Conservation (phyloP, 2,329 filamentous ascomycete species). For the Gaeumannomyces tritici region DNA sequence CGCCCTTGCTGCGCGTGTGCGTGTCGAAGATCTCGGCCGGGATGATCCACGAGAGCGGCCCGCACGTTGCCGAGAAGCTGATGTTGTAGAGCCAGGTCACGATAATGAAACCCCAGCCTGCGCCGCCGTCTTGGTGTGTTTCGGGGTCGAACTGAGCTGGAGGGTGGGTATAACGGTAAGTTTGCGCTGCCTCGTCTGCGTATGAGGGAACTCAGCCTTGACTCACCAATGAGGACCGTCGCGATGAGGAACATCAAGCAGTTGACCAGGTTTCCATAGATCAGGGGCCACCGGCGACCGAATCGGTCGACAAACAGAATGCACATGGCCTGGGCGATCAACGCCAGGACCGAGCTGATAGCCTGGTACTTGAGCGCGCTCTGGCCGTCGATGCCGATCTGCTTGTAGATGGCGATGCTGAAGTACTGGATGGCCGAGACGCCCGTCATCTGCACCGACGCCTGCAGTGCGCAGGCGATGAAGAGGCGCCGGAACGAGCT, state of each 20-base stretch:
- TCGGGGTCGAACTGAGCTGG: constrained; percentile 49
- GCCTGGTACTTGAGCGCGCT: constrained; percentile 67
- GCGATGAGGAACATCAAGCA: constrained; percentile 64
- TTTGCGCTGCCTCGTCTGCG: neutral
- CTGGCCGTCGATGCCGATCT: constrained; percentile 57
- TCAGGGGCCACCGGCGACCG: constrained; percentile 64
- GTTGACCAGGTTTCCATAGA: constrained; percentile 63
- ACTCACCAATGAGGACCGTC: constrained; percentile 32
- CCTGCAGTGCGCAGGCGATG: constrained; percentile 60
- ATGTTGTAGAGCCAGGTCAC: constrained; percentile 77
- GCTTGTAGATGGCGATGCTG: constrained; percentile 54
- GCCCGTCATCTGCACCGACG: constrained; percentile 64
- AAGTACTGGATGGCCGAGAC: constrained; percentile 70
- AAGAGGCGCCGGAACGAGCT: constrained; percentile 64
- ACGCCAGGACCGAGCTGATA: constrained; percentile 61
- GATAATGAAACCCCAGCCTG: constrained; percentile 65
- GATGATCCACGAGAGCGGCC: constrained; percentile 49
- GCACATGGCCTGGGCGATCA: constrained; percentile 58
- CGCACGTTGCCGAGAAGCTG: constrained; percentile 61
- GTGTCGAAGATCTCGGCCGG: constrained; percentile 71
- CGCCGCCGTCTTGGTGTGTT: constrained; percentile 35
- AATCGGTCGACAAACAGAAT: constrained; percentile 60
- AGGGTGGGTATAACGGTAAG: neutral
- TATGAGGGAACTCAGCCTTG: neutral
- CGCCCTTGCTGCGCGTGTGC: constrained; percentile 63